Base-by-base conservation (phyloP, 306 rosid genomes). In the Corylus heterophylla region DNA sequence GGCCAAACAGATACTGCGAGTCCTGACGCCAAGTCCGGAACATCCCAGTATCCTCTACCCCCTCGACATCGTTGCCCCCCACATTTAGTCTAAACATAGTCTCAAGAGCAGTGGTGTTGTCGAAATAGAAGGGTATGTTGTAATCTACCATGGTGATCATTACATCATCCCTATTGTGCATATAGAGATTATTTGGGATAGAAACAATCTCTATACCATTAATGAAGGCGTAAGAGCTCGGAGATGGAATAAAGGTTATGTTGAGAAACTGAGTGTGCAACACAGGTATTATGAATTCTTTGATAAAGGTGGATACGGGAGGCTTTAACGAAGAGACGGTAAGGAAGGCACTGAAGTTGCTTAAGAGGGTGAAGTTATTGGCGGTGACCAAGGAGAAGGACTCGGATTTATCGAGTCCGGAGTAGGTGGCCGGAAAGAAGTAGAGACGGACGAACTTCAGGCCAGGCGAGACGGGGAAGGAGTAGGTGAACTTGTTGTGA, bases 181-280 rank as follows among this genome's bases (percentile, higher is more conserved):
- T 48, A 49, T 81, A 81, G 58, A 81, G 81, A 63, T 52, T 16
- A 0, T 31, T 10, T 6, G 85, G 85, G 69, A 81, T 81, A 49
- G 85, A 81, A 11, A 81, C 69, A 31, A 81, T 59, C 55, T 81
- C 81, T 11, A 81, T 81, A 3, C 85, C 85, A 13, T 78, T 81
- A 18, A 81, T 39, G 51, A 81, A 81, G 1, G 85, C 81, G 27
- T 81, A 81, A 12, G 81, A 59, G 44, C 47, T 27, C 4, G 56
- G 70, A 0, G 80, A 17, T n/a, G 84, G 84, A 59, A 51, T 76
- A 39, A 81, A 81, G 25, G 25, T 22, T 22, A 22, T 22, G 25
- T 22, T 22, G 25, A 22, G 25, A 22, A 22, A 22, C 25, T 22
- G 25, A 22, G 25, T 22, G 25, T 22, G 25, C 0, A 22, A 22